Percentiles rank a stretch among this genome's conserved stretches.
Evolutionary conservation across 305 asterid genomes (phyloP).

Genomic region (Solanum hybrid): DNA sequence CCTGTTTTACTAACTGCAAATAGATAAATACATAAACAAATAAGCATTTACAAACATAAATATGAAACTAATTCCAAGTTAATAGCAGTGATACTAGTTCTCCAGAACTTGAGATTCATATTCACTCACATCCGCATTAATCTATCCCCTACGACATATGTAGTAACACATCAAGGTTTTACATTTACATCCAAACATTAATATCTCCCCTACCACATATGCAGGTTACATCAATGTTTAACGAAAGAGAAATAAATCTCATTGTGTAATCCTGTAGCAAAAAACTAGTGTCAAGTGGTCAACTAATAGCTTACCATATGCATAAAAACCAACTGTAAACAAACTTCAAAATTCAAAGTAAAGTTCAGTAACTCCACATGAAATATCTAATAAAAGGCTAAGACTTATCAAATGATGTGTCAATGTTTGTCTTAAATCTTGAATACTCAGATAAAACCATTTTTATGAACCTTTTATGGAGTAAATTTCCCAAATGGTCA

Average conservation of each 20-base stretch:
- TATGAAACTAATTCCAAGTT: neutral
- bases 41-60: constrained; percentile 6
- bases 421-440: neutral
- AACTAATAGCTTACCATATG: neutral
- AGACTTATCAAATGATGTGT: neutral
- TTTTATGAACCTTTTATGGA: neutral
- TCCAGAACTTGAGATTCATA: neutral
- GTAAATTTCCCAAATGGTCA: neutral
- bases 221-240: neutral
- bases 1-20: constrained; percentile 77
- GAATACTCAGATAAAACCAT: neutral
- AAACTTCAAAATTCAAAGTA: neutral
- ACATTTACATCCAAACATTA: neutral
- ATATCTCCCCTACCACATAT: neutral
- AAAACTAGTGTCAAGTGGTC: neutral
- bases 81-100: neutral
- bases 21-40: neutral
- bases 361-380: neutral
- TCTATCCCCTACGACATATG: neutral
- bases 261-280: neutral
- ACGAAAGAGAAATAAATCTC: neutral
- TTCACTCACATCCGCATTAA: neutral
- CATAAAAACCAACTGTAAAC: neutral
- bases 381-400: neutral
- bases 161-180: neutral